Percentiles rank a stretch among this genome's conserved stretches.
phyloP scores from a whole-genome alignment of 2,329 filamentous ascomycete genomes.

The Penicillium aurantiogriseum region DNA sequence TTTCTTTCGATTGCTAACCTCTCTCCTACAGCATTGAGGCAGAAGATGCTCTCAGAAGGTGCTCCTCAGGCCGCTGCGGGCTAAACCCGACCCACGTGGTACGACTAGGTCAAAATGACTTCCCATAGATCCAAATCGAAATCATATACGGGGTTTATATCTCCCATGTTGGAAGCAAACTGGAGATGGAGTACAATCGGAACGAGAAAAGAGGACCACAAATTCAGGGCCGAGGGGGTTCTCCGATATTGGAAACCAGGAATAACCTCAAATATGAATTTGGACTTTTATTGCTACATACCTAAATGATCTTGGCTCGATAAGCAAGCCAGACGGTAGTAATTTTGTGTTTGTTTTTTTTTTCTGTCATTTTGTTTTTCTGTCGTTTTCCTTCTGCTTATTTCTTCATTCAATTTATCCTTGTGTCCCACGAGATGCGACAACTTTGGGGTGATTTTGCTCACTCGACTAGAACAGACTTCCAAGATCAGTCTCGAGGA shows the following conservation, averaged over 20 bases:
- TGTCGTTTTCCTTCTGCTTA: neutral
- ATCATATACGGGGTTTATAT: neutral
- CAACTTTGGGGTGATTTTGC: no score
- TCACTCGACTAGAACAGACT: conserved; percentile 2
- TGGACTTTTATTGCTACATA: neutral
- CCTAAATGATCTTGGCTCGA: neutral
- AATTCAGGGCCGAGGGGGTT: neutral
- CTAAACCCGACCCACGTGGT: neutral
- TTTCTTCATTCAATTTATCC: neutral
- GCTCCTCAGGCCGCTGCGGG: conserved; percentile 33
- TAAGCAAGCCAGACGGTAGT: neutral
- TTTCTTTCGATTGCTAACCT: conserved; percentile 18
- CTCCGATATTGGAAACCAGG: neutral
- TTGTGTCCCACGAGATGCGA: neutral
- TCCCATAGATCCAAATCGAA: conserved; percentile 1
- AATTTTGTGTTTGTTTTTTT: no score
- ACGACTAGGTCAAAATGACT: neutral
- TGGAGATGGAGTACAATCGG: neutral
- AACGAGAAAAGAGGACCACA: neutral
- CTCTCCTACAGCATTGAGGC: conserved; percentile 45
- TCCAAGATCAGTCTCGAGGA: conserved; percentile 2
- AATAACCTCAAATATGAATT: neutral
- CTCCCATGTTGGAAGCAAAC: neutral
- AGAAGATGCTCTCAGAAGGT: conserved; percentile 51
- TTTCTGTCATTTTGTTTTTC: neutral